Evolutionary conservation across 306 rosid species (phyloP).

Genomic region (Comarum palustre): DNA sequence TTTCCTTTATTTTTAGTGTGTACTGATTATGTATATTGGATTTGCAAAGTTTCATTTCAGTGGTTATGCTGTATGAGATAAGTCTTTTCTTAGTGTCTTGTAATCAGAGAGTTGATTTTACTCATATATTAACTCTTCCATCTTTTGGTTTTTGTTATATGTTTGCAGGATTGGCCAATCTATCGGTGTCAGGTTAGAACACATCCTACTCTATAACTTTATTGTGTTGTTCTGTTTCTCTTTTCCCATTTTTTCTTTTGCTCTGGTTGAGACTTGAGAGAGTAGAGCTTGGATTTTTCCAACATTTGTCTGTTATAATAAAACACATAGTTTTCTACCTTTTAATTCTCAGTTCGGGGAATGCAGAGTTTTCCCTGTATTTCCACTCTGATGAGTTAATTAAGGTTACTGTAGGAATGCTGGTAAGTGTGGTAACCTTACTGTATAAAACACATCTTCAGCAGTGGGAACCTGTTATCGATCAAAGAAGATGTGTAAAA

Average conservation of each 20-base stretch:
- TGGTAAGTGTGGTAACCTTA: too few relatives aligned
- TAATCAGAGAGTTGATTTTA: slow-evolving; percentile 1
- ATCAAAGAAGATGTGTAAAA: neutral
- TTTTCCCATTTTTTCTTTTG: neutral
- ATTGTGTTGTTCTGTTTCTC: neutral
- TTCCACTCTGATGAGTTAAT: neutral
- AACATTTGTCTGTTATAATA: neutral
- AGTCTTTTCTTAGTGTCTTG: neutral
- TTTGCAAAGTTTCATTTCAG: neutral
- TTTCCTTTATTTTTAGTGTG: neutral
- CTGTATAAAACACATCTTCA: too few relatives aligned
- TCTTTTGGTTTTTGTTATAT: slow-evolving; percentile 15
- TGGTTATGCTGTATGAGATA: neutral
- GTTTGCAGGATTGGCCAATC: slow-evolving; percentile 80
- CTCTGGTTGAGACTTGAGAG: neutral
- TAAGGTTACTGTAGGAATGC: neutral
- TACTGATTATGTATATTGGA: neutral
- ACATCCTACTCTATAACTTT: slow-evolving; percentile 25
- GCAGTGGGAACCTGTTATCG: neutral
- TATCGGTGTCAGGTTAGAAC: slow-evolving; percentile 76
- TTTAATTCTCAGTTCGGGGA: neutral
- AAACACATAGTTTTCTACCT: neutral
- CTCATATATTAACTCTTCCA: slow-evolving; percentile 16
- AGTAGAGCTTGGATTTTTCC: neutral
- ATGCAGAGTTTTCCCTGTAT: neutral